A percentile compares a stretch with the other conserved stretches of the same genome.
Evolutionary conservation across 1,284 basidiomycete species (phyloP).

Genomic region (Austroboletus novae-zelandiae): DNA sequence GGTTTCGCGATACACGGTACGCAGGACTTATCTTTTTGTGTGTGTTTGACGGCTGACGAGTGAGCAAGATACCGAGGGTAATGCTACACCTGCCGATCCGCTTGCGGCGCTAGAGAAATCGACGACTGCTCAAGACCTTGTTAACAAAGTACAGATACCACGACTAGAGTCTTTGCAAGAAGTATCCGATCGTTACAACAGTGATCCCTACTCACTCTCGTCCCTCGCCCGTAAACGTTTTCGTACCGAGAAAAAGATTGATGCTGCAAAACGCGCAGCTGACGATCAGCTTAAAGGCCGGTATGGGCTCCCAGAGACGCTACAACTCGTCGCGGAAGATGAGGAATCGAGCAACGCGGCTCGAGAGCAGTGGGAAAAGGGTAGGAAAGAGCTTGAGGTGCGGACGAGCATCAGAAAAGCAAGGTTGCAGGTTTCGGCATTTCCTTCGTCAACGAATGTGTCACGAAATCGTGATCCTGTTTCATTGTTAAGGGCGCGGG

Average conservation of each 20-base stretch:
- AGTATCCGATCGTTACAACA: constrained; percentile 69
- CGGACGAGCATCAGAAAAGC: constrained; percentile 47
- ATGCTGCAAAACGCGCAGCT: constrained; percentile 58
- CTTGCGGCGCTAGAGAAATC: constrained; percentile 88
- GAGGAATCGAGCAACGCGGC: constrained; percentile 54
- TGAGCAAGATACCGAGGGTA: constrained; percentile 68
- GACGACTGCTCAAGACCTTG: constrained; percentile 70
- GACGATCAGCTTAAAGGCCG: constrained; percentile 70
- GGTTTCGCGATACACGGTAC: constrained; percentile 86
- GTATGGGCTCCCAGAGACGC: constrained; percentile 69
- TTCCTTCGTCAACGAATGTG: constrained; percentile 19
- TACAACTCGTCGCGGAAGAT: constrained; percentile 61
- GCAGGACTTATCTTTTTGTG: constrained; percentile 11
- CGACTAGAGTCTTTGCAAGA: constrained; percentile 78
- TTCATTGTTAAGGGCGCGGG: constrained; percentile 49
- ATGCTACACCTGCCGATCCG: constrained; percentile 65
- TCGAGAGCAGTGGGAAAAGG: constrained; percentile 58
- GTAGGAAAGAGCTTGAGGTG: constrained; percentile 41
- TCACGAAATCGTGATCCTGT: constrained; percentile 30
- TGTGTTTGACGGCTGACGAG: not conserved
- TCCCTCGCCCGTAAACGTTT: constrained; percentile 74
- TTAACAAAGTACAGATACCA: constrained; percentile 69
- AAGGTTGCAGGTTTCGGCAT: constrained; percentile 40
- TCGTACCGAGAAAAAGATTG: constrained; percentile 80
- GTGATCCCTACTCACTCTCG: constrained; percentile 85